Evolutionary conservation across 805 yeast genomes (phyloP).

Genomic region (Hanseniaspora jakobsenii): DNA sequence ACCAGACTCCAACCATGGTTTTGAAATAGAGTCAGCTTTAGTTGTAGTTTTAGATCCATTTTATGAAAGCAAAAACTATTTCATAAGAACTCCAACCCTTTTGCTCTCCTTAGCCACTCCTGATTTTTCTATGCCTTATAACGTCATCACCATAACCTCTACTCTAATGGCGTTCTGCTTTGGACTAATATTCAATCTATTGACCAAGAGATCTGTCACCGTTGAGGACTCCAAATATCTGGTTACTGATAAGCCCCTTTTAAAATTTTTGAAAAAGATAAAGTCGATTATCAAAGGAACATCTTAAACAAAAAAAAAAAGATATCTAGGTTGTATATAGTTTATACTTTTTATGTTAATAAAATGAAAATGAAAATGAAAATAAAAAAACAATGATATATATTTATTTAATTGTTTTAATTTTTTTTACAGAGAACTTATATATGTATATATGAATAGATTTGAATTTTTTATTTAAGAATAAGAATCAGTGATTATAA

Average conservation of each 20-base stretch:
- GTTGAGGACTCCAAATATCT: slow-evolving; percentile 51
- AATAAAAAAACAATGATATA: slow-evolving; percentile 10
- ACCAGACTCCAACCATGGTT: slow-evolving; percentile 99
- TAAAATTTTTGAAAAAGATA: too few species aligned
- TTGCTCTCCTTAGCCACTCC: slow-evolving; percentile 86
- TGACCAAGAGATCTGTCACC: slow-evolving; percentile 62
- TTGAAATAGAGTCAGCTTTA: slow-evolving; percentile 85
- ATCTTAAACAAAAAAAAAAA: too few species aligned
- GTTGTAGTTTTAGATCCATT: slow-evolving; percentile 40
- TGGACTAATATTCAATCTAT: slow-evolving; percentile 70
- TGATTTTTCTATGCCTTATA: slow-evolving; percentile 97
- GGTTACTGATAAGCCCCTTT: slow-evolving; percentile 18
- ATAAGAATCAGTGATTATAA: too few species aligned
- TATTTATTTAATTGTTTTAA: not conserved
- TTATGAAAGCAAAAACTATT: slow-evolving; percentile 27
- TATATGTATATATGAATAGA: not conserved
- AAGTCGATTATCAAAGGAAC: too few species aligned
- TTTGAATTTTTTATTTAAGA: too few species aligned
- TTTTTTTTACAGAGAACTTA: not conserved
- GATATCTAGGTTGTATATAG: too few species aligned
- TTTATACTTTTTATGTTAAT: too few species aligned
- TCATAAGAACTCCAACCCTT: slow-evolving; percentile 73
- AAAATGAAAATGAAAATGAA: slow-evolving; percentile 11
- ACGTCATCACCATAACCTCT: slow-evolving; percentile 85
- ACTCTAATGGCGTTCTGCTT: slow-evolving; percentile 87